Evolutionary conservation across 176 grass and related monocot species (phyloP).

Genomic region (Bolboschoenus planiculmis): DNA sequence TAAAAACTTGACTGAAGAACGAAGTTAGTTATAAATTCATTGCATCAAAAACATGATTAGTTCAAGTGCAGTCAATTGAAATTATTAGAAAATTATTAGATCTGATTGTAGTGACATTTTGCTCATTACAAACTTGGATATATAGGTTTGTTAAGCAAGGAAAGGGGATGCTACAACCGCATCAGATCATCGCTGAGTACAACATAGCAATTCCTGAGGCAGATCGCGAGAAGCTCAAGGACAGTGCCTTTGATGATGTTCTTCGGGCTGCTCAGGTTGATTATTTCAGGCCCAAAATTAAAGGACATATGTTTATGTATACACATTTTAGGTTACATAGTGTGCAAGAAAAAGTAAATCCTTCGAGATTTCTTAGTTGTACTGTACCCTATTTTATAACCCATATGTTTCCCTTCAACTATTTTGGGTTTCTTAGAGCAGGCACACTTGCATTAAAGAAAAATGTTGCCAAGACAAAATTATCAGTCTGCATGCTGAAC

Average conservation of each 20-base stretch:
- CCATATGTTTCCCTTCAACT: background rate
- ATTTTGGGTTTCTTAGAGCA: background rate
- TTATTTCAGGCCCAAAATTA: constrained; percentile 4
- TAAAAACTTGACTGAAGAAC: background rate
- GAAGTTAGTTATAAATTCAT: background rate
- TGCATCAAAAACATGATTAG: background rate
- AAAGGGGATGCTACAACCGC: constrained; percentile 89
- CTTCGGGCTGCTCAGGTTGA: constrained; percentile 71
- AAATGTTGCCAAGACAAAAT: background rate
- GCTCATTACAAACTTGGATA: background rate
- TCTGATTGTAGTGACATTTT: background rate
- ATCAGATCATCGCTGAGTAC: constrained; percentile 90
- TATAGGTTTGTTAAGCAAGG: constrained; percentile 68
- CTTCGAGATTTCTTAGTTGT: background rate
- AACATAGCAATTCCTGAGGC: constrained; percentile 58
- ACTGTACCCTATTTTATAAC: background rate
- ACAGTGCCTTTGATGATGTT: constrained; percentile 88
- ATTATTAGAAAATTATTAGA: constrained; percentile 3
- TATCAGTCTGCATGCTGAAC: background rate
- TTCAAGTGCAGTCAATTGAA: background rate
- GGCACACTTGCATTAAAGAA: background rate
- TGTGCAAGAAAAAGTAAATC: background rate
- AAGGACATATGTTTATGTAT: background rate
- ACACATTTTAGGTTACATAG: background rate
- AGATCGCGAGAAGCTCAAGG: constrained; percentile 86